Evolutionary conservation across 768 basidiomycete genomes (phyloP), one percentile per base, ranked within the genome.

Genomic region (Suillus weaverae): DNA sequence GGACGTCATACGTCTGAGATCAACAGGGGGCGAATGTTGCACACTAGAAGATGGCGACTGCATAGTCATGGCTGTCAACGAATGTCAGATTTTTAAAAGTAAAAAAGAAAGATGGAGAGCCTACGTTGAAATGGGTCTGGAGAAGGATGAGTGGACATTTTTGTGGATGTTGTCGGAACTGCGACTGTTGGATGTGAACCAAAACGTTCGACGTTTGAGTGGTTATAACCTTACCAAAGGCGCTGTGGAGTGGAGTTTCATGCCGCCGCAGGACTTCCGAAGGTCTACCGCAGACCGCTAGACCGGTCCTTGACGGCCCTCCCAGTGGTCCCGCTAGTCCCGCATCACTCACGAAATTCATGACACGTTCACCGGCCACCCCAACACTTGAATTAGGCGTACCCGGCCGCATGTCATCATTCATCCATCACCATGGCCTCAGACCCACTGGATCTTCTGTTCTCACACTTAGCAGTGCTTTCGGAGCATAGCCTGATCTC

Each of bases 1-100:
- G 33, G 86, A 86, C 22, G 83, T 84, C 77, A 88, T 85, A 70
- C 84, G 84, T 51, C 86, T 83, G 55, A 86, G 78, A 71, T 86
- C 85, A 57, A 78, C 72, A 61, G 80, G 75, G 63, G 80, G 74
- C 33, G 80, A 74, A 67, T 68, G 41, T 56, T 69, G 73, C 9
- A 64, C 63, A 30, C 38, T 57, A 5, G 56, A 18, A 57, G 56
- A 39, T 11, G 65, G 69, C 10, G 65, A 57, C 26, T 26, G 26
- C 51, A 65, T 61, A 60, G 67, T 63, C 66, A 64, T 70, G 57
- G 65, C 70, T 75, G 22, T 9, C 18, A 39, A 57, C 16, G 26
- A 39, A 39, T 10, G 56, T 57, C 56, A 57, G 56, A 5, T 30
- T 20, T 22, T 7, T 14, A 14, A 41, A 51, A 11, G 63, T 39